Base-by-base conservation (phyloP, 805 yeast species). In the Millerago galiae region DNA sequence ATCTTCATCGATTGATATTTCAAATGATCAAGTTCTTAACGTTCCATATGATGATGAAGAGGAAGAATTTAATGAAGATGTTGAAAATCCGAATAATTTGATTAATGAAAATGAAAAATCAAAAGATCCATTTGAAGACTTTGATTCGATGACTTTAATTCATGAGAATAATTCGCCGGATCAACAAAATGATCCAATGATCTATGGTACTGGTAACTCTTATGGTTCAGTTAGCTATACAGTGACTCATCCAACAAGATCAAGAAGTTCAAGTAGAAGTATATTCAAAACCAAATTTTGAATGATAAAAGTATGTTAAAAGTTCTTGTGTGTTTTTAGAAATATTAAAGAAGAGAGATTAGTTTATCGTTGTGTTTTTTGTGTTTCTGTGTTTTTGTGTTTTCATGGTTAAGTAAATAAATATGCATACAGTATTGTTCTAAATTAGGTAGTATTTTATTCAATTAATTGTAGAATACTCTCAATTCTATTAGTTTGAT, bases 71-170 rank as follows among this genome's bases (percentile, higher is more conserved):
- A 36, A 38, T 3, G 34, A 44, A 13, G 37, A 35, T 21, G 70
- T 64, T 37, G 45, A 33, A n/a, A 44, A 47, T 31, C 24, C 2
- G 6, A 15, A 17, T 14, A 28, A 9, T 11, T 29, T 14, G 13
- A 14, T 29, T 28, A 31, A 27, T 12, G 38, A 27, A 13, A 44
- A 47, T 30, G 52, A 46, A 12, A 47, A 47, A 24, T 18, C 43
- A 12, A 39, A 43, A 21, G 96, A 89, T 61, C 96, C 96, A 2
- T 89, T 89, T 61, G 83, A 79, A 39, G 78, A 79, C 55, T 89
- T 89, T 65, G 85, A 81, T 56, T 88, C 96, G 0, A 84, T 89
- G 60, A 87, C 95, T 7, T 69, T 89, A 53, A 84, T 85, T 53
- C 89, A 87, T 58, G 81, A 77, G 44, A 87, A 79, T 36, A 36